These are phyloP conservation scores for Kandelia obovata DNA, from an alignment of 345 rosid genomes.

Conservation along the genomic window DNA sequence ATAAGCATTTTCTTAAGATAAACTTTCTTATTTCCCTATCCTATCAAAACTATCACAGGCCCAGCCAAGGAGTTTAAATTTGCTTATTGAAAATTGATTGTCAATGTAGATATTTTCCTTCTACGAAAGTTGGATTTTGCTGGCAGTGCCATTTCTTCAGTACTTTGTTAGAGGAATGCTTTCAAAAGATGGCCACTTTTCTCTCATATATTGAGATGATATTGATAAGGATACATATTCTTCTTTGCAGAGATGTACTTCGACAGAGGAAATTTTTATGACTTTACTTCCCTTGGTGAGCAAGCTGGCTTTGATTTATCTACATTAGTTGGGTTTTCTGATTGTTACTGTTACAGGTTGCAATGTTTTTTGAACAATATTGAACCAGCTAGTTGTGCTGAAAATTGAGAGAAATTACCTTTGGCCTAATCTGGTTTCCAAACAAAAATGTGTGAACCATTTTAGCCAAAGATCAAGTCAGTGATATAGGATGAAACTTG, in stretches of 20 bases:
- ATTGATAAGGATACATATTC: conserved; percentile 12
- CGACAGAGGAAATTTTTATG: conserved; percentile 92
- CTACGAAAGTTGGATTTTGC: not conserved
- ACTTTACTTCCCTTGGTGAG: conserved; percentile 97
- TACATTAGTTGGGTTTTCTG: not conserved
- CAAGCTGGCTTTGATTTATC: conserved; percentile 1
- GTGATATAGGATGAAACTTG: not conserved
- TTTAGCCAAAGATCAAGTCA: not conserved
- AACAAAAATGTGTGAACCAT: not conserved
- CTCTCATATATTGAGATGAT: conserved; percentile 4
- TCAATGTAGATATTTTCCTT: not conserved
- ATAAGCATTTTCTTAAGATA: not conserved
- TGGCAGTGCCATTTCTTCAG: not conserved
- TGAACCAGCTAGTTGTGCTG: not conserved
- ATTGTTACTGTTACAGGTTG: not conserved
- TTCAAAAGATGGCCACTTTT: conserved; percentile 2
- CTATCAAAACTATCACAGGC: not conserved
- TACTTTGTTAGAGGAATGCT: conserved; percentile 1
- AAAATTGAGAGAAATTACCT: not conserved
- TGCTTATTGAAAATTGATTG: not conserved
- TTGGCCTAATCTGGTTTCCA: not conserved
- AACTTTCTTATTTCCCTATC: not conserved
- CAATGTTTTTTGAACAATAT: not conserved
- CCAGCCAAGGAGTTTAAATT: not conserved
- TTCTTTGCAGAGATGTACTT: conserved; percentile 78